Base-by-base conservation (phyloP, 106 monocot species). In the Dioscorea alata region DNA sequence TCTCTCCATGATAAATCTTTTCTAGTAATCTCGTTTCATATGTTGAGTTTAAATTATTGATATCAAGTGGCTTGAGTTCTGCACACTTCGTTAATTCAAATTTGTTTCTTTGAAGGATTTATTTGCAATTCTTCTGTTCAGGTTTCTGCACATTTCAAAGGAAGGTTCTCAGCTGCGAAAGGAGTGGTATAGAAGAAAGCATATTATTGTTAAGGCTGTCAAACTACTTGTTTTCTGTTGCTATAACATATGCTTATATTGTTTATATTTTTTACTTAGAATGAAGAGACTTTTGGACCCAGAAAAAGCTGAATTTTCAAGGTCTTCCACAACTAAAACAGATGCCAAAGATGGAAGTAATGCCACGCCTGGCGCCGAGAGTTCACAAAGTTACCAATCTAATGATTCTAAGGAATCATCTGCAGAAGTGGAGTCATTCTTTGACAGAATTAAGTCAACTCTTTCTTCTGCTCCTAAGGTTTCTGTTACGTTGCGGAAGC, bases 271-370 rank as follows among this genome's bases (percentile, higher is more conserved):
- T 61, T 48, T 9, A 52, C 32, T 48, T 67, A 99, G 97, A 83
- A 93, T 48, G 90, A 93, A 67, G 90, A 81, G 70, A 74, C 80
- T 25, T 75, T 99, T 32, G 77, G 90, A 64, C 76, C 89, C 61
- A 84, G 86, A 42, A 89, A 89, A 82, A 65, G 64, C 85, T 67
- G 78, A 79, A 56, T 60, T 69, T 49, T 75, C 83, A 31, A 70
- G 61, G 56, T 60, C 71, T 49, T 75, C 83, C 33, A 70, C 57
- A 16, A 70, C 81, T 12, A 54, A 80, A 4, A 51, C 28, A 0
- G 28, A 32, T 57, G 25, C 23, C 34, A 68, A 79, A 67, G 65
- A 76, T 62, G 70, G 58, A 72, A 63, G 21, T 66, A 59, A 24
- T 72, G 54, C 80, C 28, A 64, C 68, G 35, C 35, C 64, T 61